Evolutionary conservation across 2,329 filamentous ascomycete species (phyloP).

Genomic region (Penicillium polonicum): DNA sequence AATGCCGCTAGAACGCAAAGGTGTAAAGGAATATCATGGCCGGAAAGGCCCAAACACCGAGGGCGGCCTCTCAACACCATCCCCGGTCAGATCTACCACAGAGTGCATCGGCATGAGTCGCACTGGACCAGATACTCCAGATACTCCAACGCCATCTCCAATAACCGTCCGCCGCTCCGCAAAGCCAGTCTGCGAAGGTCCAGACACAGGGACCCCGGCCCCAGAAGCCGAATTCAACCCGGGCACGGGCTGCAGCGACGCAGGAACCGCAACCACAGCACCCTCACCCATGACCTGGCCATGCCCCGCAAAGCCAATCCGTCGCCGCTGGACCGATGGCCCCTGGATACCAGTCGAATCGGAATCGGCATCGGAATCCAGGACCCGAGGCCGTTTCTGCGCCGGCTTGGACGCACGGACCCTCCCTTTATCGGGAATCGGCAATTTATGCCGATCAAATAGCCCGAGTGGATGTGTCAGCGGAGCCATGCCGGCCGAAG

Average conservation of each 20-base stretch:
- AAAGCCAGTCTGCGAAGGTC: background rate
- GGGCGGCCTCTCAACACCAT: background rate
- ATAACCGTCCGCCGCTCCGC: background rate
- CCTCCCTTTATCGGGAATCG: conserved; percentile 33
- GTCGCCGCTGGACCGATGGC: background rate
- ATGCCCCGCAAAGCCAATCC: conserved; percentile 13
- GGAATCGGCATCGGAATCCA: background rate
- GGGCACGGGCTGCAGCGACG: background rate
- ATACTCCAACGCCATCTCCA: background rate
- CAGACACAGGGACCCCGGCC: background rate
- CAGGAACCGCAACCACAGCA: background rate
- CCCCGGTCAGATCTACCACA: background rate
- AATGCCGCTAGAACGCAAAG: background rate
- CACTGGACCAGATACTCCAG: background rate
- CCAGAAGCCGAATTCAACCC: background rate
- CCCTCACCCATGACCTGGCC: background rate
- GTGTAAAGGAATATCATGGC: background rate
- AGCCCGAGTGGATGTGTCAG: conserved; percentile 34
- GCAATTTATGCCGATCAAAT: conserved; percentile 41
- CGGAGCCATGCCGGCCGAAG: conserved; percentile 25
- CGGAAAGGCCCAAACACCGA: conserved; percentile 5
- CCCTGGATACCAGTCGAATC: background rate
- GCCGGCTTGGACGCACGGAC: background rate
- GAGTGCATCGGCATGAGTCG: background rate
- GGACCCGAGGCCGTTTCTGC: background rate